Base-by-base conservation (phyloP, 805 yeast genomes). In the Pichia scutulata region DNA sequence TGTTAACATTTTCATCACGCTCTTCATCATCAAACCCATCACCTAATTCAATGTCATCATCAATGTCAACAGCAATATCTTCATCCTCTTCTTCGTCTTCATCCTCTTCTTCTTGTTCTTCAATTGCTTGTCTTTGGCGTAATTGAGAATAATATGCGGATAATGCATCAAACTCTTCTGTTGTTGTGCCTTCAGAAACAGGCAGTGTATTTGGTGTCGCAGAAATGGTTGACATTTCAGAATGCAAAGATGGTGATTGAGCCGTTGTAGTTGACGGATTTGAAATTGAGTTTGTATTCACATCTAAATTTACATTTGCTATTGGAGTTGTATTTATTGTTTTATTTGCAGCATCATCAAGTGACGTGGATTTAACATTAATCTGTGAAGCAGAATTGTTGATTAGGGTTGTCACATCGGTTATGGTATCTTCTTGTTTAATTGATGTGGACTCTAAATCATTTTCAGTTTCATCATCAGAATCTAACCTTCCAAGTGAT, bases 141-240 rank as follows among this genome's bases (percentile, higher is more conserved):
- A 86, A 72, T 57, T 83, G 81, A 10, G 89, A 89, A 62, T 87
- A 87, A 62, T 86, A 87, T 18, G 80, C 82, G n/a, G 80, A 75
- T 58, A 81, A 66, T 2, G 89, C 88, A 57, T 82, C 87, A 65
- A 84, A 84, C 37, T 83, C 82, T 63, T 82, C 86, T 57, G 76
- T 72, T 50, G 84, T 82, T 57, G 54, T 52, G 6, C 48, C 50
- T 41, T 48, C 50, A 25, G 24, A 22, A n/a, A n/a, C 40, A 21
- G 26, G 21, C 22, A 26, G 9, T 30, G 23, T 23, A 30, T 7
- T 46, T 16, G 37, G 40, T 39, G 19, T 39, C 19, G 40, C 14
- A 2, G 48, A 37, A 28, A 23, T 25, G 7, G 24, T 25, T 3
- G 19, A 21, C 24, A 37, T 18, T 14, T 26, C 22, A 18, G 46